Conservation (phyloP, 495 filamentous ascomycete species). For the Darksidea phi region DNA sequence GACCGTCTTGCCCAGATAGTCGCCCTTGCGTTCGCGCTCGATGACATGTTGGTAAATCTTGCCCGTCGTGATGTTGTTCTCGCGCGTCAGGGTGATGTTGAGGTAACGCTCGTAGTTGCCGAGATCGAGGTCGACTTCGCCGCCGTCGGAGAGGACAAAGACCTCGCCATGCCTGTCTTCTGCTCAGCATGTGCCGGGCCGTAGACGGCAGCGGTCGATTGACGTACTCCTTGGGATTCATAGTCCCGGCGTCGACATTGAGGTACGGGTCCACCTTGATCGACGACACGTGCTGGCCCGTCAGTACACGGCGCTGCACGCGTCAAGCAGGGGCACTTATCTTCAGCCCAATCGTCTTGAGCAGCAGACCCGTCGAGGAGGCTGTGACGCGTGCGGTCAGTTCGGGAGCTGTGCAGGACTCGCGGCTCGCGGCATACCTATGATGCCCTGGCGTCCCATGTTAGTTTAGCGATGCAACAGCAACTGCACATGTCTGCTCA, state of each 20-base stretch:
- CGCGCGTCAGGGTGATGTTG: conserved; percentile 66
- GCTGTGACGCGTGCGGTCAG: conserved; percentile 48
- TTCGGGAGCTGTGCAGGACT: conserved; percentile 6
- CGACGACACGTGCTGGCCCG: conserved; percentile 52
- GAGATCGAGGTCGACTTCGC: conserved; percentile 87
- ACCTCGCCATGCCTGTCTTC: conserved; percentile 64
- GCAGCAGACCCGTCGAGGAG: conserved; percentile 70
- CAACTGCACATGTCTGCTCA: conserved; percentile 1
- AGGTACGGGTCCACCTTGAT: conserved; percentile 85
- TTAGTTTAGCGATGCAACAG: not conserved
- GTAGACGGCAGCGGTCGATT: not conserved
- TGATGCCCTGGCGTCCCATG: conserved; percentile 58
- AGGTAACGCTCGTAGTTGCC: conserved; percentile 93
- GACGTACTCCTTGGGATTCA: conserved; percentile 73
- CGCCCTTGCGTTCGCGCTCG: conserved; percentile 70
- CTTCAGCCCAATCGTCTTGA: conserved; percentile 80
- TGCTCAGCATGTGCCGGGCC: not conserved
- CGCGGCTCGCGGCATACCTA: conserved; percentile 54
- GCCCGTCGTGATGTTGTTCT: conserved; percentile 93
- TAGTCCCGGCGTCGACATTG: conserved; percentile 81
- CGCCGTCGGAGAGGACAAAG: conserved; percentile 72
- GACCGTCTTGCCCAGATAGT: conserved; percentile 90
- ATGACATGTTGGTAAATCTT: conserved; percentile 93
- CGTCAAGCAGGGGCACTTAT: conserved; percentile 45
- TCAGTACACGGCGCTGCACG: conserved; percentile 36